Evolutionary conservation across 768 basidiomycete species (phyloP).

Genomic region (Lactifluus echinatus): DNA sequence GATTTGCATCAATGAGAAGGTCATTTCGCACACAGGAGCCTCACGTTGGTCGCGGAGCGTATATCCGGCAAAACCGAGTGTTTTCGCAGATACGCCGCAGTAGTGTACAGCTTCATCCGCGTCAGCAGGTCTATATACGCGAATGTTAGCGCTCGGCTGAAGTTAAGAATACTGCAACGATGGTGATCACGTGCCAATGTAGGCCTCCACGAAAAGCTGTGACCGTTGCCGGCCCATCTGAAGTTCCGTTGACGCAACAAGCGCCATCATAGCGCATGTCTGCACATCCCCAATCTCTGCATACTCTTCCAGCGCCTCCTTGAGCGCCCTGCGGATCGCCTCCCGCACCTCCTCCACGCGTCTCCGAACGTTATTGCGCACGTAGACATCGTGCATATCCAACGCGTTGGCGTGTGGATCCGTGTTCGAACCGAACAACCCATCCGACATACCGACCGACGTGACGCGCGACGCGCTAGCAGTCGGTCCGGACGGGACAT

Average conservation of each 20-base stretch:
- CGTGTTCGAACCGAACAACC: slow-evolving; percentile 6
- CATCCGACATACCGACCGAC: slow-evolving; percentile 12
- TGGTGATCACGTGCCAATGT: slow-evolving; percentile 47
- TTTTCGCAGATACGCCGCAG: slow-evolving; percentile 72
- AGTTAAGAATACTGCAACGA: not conserved
- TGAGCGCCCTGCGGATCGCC: slow-evolving; percentile 5
- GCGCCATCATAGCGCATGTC: slow-evolving; percentile 63
- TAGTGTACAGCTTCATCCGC: slow-evolving; percentile 51
- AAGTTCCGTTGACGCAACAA: slow-evolving; percentile 55
- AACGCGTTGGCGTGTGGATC: not conserved
- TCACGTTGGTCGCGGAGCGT: slow-evolving; percentile 44
- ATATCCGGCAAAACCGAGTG: slow-evolving; percentile 45
- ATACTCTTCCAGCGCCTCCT: slow-evolving; percentile 14
- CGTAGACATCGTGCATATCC: slow-evolving; percentile 5
- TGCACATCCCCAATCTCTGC: slow-evolving; percentile 62
- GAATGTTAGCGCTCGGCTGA: not conserved
- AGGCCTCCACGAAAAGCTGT: slow-evolving; percentile 54
- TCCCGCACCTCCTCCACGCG: slow-evolving; percentile 12
- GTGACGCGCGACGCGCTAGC: not conserved
- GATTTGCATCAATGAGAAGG: not conserved
- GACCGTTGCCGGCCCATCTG: slow-evolving; percentile 36
- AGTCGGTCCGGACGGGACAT: not conserved
- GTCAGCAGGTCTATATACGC: slow-evolving; percentile 46
- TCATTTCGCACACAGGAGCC: slow-evolving; percentile 9
- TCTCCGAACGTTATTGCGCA: not conserved